A percentile compares a stretch with the other conserved stretches of the same genome.
Conservation (phyloP, 768 basidiomycete species). For the Podaxis mareebaensis region DNA sequence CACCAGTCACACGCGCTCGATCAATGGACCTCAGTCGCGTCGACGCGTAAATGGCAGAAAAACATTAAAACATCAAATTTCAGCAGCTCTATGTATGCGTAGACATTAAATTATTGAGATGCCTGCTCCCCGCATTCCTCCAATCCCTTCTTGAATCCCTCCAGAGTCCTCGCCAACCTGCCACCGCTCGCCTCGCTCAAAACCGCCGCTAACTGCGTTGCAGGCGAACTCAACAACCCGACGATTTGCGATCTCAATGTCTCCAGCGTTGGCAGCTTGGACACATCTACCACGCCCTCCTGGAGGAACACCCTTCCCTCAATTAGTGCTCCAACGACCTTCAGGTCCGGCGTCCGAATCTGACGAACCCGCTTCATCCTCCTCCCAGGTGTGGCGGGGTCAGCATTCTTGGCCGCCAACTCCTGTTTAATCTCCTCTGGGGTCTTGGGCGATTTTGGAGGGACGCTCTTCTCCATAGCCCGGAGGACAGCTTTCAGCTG, state of each 20-base stretch:
- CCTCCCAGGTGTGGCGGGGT: conserved; percentile 69
- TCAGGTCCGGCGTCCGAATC: conserved; percentile 62
- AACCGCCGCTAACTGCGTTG: conserved; percentile 64
- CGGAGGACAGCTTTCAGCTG: conserved; percentile 67
- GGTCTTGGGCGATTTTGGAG: conserved; percentile 55
- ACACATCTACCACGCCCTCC: conserved; percentile 58
- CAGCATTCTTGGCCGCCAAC: conserved; percentile 56
- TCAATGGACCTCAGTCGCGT: conserved; percentile 2
- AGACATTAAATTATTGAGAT: conserved; percentile 10
- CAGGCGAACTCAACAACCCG: conserved; percentile 77
- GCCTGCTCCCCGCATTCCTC: conserved; percentile 40
- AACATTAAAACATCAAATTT: conserved; percentile 1
- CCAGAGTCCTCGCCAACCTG: conserved; percentile 69
- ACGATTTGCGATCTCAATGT: conserved; percentile 81
- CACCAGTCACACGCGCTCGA: conserved; percentile 7
- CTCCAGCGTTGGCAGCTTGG: conserved; percentile 76
- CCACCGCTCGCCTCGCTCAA: conserved; percentile 61
- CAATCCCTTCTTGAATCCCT: conserved; percentile 70
- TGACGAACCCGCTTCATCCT: conserved; percentile 61
- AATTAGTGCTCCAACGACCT: conserved; percentile 75
- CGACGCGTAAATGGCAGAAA: conserved; percentile 5
- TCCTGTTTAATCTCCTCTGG: conserved; percentile 50
- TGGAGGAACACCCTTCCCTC: conserved; percentile 73
- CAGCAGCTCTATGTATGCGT: neutral
- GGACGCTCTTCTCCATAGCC: conserved; percentile 65